phyloP scores from a whole-genome alignment of 768 basidiomycete genomes.

The Tylopilus felleus region DNA sequence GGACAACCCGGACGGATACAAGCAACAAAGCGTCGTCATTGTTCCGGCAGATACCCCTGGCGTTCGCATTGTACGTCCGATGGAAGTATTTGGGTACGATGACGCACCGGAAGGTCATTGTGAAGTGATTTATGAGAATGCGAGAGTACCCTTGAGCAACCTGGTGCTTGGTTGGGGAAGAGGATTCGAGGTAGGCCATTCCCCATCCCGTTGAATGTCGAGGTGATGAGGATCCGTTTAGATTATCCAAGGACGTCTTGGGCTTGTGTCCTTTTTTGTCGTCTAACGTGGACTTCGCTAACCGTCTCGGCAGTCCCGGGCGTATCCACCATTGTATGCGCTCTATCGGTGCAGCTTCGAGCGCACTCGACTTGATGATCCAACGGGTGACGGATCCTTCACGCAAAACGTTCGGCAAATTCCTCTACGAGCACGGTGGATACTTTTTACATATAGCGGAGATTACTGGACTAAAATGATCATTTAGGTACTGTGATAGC shows the following conservation, averaged over 20 bases:
- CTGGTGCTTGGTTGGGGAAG: constrained; percentile 89
- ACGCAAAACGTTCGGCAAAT: constrained; percentile 93
- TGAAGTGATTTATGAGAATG: constrained; percentile 92
- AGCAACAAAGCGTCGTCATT: constrained; percentile 91
- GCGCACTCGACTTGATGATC: constrained; percentile 83
- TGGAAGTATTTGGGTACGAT: constrained; percentile 92
- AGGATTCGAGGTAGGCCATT: constrained; percentile 75
- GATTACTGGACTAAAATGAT: background rate
- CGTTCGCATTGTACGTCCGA: constrained; percentile 85
- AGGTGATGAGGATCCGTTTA: constrained; percentile 20
- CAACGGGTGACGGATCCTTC: constrained; percentile 88
- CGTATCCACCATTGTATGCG: constrained; percentile 98
- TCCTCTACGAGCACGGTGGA: constrained; percentile 84
- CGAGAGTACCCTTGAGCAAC: constrained; percentile 80
- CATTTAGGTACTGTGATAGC: constrained; percentile 75
- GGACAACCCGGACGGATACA: constrained; percentile 66
- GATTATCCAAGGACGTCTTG: constrained; percentile 95
- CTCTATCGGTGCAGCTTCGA: constrained; percentile 83
- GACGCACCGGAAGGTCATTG: constrained; percentile 97
- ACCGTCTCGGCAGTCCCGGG: constrained; percentile 60
- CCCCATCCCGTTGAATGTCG: background rate
- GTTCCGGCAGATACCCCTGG: constrained; percentile 88
- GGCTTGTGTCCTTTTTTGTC: constrained; percentile 43
- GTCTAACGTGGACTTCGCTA: background rate
- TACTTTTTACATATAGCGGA: background rate